Percentiles rank a stretch among this genome's conserved stretches.
phyloP scores from a whole-genome alignment of 768 basidiomycete genomes.

The Agrocybe praecox region DNA sequence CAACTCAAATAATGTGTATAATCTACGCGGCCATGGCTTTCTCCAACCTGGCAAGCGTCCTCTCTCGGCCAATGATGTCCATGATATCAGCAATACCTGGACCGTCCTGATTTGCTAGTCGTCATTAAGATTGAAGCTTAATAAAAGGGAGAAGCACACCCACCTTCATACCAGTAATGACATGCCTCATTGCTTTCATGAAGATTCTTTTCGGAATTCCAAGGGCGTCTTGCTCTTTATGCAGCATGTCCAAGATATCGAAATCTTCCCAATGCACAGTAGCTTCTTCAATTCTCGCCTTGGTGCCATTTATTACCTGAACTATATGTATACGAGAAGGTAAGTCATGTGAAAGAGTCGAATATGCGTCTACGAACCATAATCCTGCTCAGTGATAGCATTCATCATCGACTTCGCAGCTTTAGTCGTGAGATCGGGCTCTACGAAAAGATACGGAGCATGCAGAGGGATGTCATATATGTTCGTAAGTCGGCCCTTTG shows the following conservation, averaged over 20 bases:
- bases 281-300: slow-evolving; percentile 29
- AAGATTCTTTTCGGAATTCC: slow-evolving; percentile 51
- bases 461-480: slow-evolving; percentile 69
- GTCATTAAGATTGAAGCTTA: background rate
- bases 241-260: slow-evolving; percentile 33
- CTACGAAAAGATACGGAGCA: slow-evolving; percentile 79
- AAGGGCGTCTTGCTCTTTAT: slow-evolving; percentile 42
- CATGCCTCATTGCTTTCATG: slow-evolving; percentile 76
- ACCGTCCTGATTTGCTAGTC: slow-evolving; percentile 40
- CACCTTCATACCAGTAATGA: slow-evolving; percentile 84
- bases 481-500: slow-evolving; percentile 70
- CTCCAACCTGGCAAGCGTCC: slow-evolving; percentile 39
- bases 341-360: background rate
- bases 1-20: background rate
- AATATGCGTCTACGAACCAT: slow-evolving; percentile 36
- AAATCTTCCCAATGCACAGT: slow-evolving; percentile 31
- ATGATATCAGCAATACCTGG: slow-evolving; percentile 49
- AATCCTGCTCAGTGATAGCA: slow-evolving; percentile 40
- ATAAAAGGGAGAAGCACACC: slow-evolving; percentile 12
- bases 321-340: slow-evolving; percentile 22
- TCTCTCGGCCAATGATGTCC: slow-evolving; percentile 41
- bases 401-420: slow-evolving; percentile 59
- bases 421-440: slow-evolving; percentile 57
- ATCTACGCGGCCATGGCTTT: background rate
- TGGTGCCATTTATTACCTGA: slow-evolving; percentile 31